These are phyloP conservation scores for Amaranthus hypochondriacus DNA, from an alignment of 148 eudicot species.

Conservation along the genomic window DNA sequence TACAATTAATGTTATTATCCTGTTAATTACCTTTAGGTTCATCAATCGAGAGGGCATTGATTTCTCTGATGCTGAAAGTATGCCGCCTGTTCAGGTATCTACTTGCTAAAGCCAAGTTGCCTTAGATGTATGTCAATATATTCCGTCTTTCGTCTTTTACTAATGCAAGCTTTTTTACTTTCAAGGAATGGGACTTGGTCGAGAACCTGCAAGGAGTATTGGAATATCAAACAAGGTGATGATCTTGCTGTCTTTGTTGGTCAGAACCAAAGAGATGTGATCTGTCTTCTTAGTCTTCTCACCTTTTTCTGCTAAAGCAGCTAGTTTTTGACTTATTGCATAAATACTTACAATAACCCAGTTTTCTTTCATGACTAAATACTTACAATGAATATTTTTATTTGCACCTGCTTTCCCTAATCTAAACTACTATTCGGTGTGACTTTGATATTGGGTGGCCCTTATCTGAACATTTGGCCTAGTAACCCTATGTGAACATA, in stretches of 20 bases:
- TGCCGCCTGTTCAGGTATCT: constrained; percentile 89
- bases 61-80: constrained; percentile 91
- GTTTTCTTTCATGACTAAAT: not conserved
- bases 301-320: not conserved
- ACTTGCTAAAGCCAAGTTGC: not conserved
- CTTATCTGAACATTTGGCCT: too few relatives aligned
- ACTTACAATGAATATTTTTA: not conserved
- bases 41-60: constrained; percentile 98
- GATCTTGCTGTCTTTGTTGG: constrained; percentile 10
- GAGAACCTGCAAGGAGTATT: constrained; percentile 87
- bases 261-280: not conserved
- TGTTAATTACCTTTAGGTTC: constrained; percentile 45
- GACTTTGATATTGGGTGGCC: too few relatives aligned
- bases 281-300: not conserved
- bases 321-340: not conserved
- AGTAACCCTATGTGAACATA: too few relatives aligned
- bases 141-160: not conserved
- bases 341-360: too few relatives aligned
- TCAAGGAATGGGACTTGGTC: constrained; percentile 89
- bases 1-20: not conserved
- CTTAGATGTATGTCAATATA: constrained; percentile 1
- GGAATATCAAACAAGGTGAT: constrained; percentile 91
- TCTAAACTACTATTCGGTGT: too few relatives aligned
- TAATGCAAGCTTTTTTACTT: constrained; percentile 13
- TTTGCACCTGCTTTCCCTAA: too few relatives aligned